Conservation (phyloP, 495 filamentous ascomycete species). For the Thozetella sp. region DNA sequence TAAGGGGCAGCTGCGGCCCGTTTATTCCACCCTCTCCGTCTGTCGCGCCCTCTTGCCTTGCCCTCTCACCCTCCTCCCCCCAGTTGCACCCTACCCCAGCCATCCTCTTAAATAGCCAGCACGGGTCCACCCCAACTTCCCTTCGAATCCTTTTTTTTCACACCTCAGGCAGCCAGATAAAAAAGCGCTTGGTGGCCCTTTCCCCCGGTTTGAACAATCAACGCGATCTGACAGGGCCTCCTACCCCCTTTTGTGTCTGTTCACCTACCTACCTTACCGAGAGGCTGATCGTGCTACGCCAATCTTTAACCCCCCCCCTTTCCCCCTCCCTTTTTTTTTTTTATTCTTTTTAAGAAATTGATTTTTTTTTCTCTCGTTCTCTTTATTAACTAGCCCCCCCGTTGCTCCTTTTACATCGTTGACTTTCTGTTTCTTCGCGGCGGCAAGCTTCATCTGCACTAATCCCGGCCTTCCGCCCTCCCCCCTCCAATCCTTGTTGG, state of each 20-base stretch:
- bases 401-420: neutral
- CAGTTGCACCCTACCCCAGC: neutral
- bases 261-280: neutral
- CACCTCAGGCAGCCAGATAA: neutral
- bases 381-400: neutral
- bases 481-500: neutral
- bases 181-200: neutral
- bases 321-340: conserved; percentile 3
- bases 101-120: conserved; percentile 6
- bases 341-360: neutral
- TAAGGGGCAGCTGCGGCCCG: too few relatives aligned
- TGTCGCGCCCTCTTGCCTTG: neutral
- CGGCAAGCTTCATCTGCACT: too few relatives aligned
- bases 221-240: neutral
- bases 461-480: too few relatives aligned
- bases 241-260: neutral
- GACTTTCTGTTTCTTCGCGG: too few relatives aligned
- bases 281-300: neutral
- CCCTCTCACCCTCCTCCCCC: neutral
- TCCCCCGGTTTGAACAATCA: neutral
- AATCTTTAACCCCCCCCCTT: neutral
- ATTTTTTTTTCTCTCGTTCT: neutral
- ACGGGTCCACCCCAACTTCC: neutral
- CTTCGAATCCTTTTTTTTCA: neutral
- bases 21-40: too few relatives aligned